Evolutionary conservation across 2,329 filamentous ascomycete species (phyloP).

Genomic region (Hymenoscyphus occultus): DNA sequence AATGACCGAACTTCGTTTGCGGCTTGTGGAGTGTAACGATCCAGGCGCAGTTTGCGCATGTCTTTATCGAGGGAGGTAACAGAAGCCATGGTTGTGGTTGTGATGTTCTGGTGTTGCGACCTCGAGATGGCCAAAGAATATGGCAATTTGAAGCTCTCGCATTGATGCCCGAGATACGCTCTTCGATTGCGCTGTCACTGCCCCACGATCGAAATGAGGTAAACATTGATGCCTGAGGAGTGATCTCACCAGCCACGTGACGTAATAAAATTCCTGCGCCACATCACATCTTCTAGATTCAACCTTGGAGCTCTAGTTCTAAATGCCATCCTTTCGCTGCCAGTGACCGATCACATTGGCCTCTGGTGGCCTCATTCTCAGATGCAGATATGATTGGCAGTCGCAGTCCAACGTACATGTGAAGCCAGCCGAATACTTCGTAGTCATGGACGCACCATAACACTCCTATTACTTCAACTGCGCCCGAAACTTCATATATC

Average conservation of each 20-base stretch:
- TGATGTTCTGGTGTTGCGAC: slow-evolving; percentile 8
- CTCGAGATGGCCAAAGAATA: slow-evolving; percentile 6
- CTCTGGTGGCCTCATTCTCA: too few species aligned
- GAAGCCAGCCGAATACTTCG: too few species aligned
- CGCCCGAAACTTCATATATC: too few species aligned
- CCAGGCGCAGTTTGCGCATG: slow-evolving; percentile 86
- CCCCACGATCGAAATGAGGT: not conserved
- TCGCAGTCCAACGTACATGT: too few species aligned
- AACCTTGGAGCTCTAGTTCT: too few species aligned
- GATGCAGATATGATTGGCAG: too few species aligned
- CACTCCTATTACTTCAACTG: too few species aligned
- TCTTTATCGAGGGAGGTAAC: slow-evolving; percentile 93
- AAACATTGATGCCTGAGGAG: not conserved
- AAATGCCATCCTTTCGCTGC: too few species aligned
- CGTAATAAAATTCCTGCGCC: not conserved
- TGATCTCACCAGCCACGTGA: not conserved
- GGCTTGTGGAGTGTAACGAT: slow-evolving; percentile 87
- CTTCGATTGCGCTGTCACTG: not conserved
- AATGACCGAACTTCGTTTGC: slow-evolving; percentile 81
- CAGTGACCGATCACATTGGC: too few species aligned
- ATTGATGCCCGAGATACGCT: slow-evolving; percentile 3
- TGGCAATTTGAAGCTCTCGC: slow-evolving; percentile 9
- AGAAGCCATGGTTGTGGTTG: slow-evolving; percentile 68
- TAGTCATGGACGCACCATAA: too few species aligned
- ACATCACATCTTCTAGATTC: too few species aligned